Base-by-base conservation (phyloP, 129 eudicot genomes). In the Tagetes patula region DNA sequence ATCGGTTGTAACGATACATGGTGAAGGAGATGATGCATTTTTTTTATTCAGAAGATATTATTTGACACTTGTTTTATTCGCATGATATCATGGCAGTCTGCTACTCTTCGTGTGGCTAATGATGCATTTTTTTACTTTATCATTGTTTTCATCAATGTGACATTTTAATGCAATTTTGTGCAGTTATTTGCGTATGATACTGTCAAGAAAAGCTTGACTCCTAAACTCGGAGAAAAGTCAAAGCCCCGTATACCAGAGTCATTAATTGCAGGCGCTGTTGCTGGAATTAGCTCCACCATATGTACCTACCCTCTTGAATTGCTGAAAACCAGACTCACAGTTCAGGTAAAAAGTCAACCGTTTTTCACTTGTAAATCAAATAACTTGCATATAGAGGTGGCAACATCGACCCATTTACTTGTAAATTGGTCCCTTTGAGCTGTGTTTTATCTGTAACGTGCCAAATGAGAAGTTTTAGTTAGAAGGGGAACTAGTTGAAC, bases 301-400 rank as follows among this genome's bases (percentile, higher is more conserved):
- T 85, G 70, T 32, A 93, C 95, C 27, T 93, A 93, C 86, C 98
- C 96, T 31, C 95, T 93, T 27, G 98, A 93, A 84, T 69, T 93
- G 20, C 83, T 93, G 74, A 93, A 93, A 83, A 93, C 98, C 71
- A 84, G 98, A 47, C 82, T 93, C 53, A 93, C 98, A 4, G 90
- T 93, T 47, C 96, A 90, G 96, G 96, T 90, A 78, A 45, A 62
- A 14, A 33, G 49, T 48, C 8, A 1, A 46, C 27, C 32, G 3
- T 7, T 74, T 74, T 14, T 74, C 5, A 37, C 50, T 36, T 48
- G 6, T 43, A 60, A 60, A 34, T 60, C 66, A 11, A 5, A 2
- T 34, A 60, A 48, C 3, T 5, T 30, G 6, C 54, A 40, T 34
- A 38, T 71, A 39, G n/a, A 27, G 8, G 54, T 53, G 10, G 20